These are phyloP conservation scores for Phycomyces nitens DNA, from an alignment of 192 early-diverging fungal species.

Conservation along the genomic window DNA sequence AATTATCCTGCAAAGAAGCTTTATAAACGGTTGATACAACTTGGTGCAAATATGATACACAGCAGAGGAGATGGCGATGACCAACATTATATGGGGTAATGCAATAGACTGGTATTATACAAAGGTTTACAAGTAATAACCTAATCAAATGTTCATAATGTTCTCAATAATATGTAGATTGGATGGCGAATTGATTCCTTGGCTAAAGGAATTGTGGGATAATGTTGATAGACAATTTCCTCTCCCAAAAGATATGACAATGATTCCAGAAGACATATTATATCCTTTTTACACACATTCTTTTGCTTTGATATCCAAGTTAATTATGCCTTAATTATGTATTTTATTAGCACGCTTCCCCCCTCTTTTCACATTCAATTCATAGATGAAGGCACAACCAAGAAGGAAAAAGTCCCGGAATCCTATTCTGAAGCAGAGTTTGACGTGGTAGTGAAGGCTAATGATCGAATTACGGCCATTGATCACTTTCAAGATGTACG, in stretches of 20 bases:
- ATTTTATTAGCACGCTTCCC: slow-evolving; percentile 5
- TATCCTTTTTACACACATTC: too few relatives aligned
- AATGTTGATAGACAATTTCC: slow-evolving; percentile 60
- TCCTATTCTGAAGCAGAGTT: slow-evolving; percentile 23
- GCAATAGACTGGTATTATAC: background rate
- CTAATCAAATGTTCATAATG: background rate
- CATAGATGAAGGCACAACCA: slow-evolving; percentile 16
- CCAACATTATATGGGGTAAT: slow-evolving; percentile 88
- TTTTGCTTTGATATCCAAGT: too few relatives aligned
- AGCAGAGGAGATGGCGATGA: slow-evolving; percentile 88
- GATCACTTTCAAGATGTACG: slow-evolving; percentile 95
- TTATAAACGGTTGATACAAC: slow-evolving; percentile 74
- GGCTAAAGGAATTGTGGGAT: slow-evolving; percentile 78
- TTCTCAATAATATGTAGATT: slow-evolving; percentile 38
- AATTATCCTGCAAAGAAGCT: slow-evolving; percentile 94
- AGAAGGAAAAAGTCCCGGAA: background rate
- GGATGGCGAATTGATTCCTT: slow-evolving; percentile 88
- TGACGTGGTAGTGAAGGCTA: slow-evolving; percentile 41
- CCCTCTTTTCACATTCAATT: slow-evolving; percentile 49
- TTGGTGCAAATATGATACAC: slow-evolving; percentile 74
- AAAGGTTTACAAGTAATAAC: background rate
- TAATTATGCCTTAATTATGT: slow-evolving; percentile 8
- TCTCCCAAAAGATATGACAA: slow-evolving; percentile 45
- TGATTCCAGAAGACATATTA: slow-evolving; percentile 52
- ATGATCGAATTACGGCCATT: slow-evolving; percentile 66